A percentile compares a stretch with the other conserved stretches of the same genome.
phyloP scores from a whole-genome alignment of 805 yeast species.

The Metschnikowia continentalis region DNA sequence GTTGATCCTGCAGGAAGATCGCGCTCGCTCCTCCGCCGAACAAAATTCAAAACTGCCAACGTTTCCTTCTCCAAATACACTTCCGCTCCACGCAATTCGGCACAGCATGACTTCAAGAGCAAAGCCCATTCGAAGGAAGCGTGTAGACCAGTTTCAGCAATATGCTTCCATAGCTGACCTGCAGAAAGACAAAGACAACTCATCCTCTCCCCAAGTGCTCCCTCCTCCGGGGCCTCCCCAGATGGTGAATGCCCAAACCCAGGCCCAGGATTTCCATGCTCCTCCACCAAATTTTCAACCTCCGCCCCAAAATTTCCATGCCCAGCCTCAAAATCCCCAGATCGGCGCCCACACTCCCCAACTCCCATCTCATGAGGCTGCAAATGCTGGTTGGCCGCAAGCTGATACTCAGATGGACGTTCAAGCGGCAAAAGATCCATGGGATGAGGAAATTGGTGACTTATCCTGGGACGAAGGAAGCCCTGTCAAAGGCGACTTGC shows the following conservation, averaged over 20 bases:
- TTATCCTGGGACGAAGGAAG: slow-evolving; percentile 16
- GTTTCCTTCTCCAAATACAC: background rate
- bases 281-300: background rate
- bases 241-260: background rate
- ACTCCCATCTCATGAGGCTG: too few species aligned
- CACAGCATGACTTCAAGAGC: slow-evolving; percentile 12
- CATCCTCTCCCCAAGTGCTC: background rate
- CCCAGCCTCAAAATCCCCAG: background rate
- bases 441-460: slow-evolving; percentile 18
- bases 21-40: slow-evolving; percentile 4
- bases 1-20: slow-evolving; percentile 8
- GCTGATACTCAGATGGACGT: background rate
- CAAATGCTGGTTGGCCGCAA: background rate
- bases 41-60: slow-evolving; percentile 1
- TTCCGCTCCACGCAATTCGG: background rate
- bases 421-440: slow-evolving; percentile 6
- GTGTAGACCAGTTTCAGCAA: slow-evolving; percentile 17
- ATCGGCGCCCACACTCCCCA: too few species aligned
- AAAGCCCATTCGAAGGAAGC: slow-evolving; percentile 10
- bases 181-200: background rate
- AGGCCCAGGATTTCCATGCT: background rate
- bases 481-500: slow-evolving; percentile 3
- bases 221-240: background rate
- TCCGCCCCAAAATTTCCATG: background rate
- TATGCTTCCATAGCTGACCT: slow-evolving; percentile 6